Evolutionary conservation across 2,329 filamentous ascomycete genomes (phyloP), one percentile per base, ranked within the genome.

Genomic region (Trichoderma pleuroti): DNA sequence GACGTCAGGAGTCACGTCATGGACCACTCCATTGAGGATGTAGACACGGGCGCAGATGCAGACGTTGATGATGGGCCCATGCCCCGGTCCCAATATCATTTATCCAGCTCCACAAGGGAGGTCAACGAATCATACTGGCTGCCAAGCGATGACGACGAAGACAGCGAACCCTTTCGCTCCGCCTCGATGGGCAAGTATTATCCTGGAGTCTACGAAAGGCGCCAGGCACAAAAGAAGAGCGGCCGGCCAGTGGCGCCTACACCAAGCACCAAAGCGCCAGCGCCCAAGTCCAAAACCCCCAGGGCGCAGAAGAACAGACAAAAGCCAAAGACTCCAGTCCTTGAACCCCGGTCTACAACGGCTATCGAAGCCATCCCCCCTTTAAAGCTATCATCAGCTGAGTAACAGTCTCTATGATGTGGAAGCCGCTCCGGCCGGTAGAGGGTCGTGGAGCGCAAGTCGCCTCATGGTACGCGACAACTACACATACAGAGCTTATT

Each of bases 111-210:
- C 16, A 32, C 64, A 7, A 57, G 56, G 32, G 54, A 59, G 12
- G 21, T 26, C 26, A 30, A 18, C 12, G 56, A 34, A 7, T 6
- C 63, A 10, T 46, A 42, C 24, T 56, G 52, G 12, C 14, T 46
- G 11, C 64, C 39, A 12, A 67, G 64, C 64, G 54, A 59, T 32
- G 56, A 59, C 18, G 64, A 67, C 21, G 65, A 60, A 36, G 65
- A 60, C 14, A 57, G 36, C 24, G 65, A 68, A 6, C 54, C 39
- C 12, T 60, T 57, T 34, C 30, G 42, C 21, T 78, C 82, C 5
- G 78, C 88, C 36, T 86, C 87, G 0, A 81, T 88, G 79, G 88
- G 88, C 28, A 90, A 90, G 78, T 90, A 90, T 74, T 89, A 90
- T 71, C 88, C 88, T 0, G 85, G 86, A 30, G 90, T 90, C 78